A percentile compares a stretch with the other conserved stretches of the same genome.
These are phyloP conservation scores for Rosa lucieae DNA, from an alignment of 306 rosid species.

Conservation along the genomic window DNA sequence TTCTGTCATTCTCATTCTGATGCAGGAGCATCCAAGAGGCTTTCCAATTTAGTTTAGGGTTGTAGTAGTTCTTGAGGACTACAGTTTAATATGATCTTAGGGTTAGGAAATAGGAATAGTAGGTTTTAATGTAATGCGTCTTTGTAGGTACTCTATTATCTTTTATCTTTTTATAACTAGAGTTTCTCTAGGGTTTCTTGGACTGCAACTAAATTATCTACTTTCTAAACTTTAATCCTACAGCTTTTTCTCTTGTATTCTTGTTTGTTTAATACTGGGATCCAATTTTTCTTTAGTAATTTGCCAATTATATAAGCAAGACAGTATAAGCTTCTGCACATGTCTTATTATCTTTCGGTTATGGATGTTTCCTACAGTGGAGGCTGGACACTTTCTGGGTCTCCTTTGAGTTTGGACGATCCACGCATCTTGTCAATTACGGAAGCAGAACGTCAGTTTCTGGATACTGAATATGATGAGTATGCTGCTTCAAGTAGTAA, in stretches of 20 bases:
- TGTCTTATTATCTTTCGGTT: slow-evolving; percentile 12
- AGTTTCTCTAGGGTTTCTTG: neutral
- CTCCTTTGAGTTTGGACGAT: slow-evolving; percentile 93
- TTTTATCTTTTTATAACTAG: neutral
- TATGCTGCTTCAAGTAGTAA: slow-evolving; percentile 80
- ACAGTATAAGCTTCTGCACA: neutral
- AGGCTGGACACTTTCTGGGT: slow-evolving; percentile 97
- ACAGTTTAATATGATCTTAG: neutral
- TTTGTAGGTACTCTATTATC: neutral
- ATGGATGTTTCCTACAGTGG: slow-evolving; percentile 48
- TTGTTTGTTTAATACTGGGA: neutral
- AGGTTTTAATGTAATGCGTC: neutral
- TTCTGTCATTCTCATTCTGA: neutral
- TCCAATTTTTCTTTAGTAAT: neutral
- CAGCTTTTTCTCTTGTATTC: neutral
- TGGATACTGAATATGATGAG: slow-evolving; percentile 95
- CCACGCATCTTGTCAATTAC: slow-evolving; percentile 94
- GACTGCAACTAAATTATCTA: neutral
- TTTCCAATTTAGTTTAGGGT: neutral
- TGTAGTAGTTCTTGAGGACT: neutral
- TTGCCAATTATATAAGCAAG: neutral
- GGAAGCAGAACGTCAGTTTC: slow-evolving; percentile 88
- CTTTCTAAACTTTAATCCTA: neutral
- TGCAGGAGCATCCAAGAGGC: neutral
- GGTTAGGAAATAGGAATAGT: neutral